Evolutionary conservation across 805 yeast species (phyloP), one percentile per base, ranked within the genome.

Genomic region (Dipodascopsis uninucleata): DNA sequence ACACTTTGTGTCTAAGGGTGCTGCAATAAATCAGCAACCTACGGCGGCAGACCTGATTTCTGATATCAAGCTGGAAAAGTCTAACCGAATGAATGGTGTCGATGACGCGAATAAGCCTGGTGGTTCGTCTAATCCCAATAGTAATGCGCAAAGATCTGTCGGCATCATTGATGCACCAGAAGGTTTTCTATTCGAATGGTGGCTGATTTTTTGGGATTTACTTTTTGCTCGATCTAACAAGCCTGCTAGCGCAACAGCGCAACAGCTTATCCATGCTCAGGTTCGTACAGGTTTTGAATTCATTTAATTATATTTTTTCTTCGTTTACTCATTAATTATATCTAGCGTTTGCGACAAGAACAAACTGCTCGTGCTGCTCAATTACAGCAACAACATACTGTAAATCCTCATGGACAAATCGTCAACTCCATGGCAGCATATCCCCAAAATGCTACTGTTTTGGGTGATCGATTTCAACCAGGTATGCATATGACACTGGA

Each of bases 171-270:
- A 87, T 59, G 82, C 94, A 1, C 93, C 94, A 0, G 85, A 82
- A 57, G 93, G 96, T 5, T 88, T 86, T 59, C 67, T 88, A 20
- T 81, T 78, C 58, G 97, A 89, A 63, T 88, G 97, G 97, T 88
- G 96, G 96, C 87, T 80, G 69, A 79, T 89, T 14, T 89, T 88
- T 62, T 89, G 96, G 96, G 96, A 88, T 61, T 81, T 87, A 23
- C 85, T 82, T 65, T 84, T 84, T 59, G 95, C 94, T 2, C 74
- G 87, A 56, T 79, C 85, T 32, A 79, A 76, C 52, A 70, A 80
- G 47, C 82, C 78, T 12, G 76, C 84, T 3, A 39, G 58, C 10
- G 68, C 72, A 2, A 67, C 76, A 45, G 90, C 93, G 2, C 75
- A 77, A 36, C 85, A 82, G 59, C 85, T 84, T 64, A 79, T 78